Evolutionary conservation across 176 grass and related monocot genomes (phyloP), one percentile per base, ranked within the genome.

Genomic region (Lolium perenne): DNA sequence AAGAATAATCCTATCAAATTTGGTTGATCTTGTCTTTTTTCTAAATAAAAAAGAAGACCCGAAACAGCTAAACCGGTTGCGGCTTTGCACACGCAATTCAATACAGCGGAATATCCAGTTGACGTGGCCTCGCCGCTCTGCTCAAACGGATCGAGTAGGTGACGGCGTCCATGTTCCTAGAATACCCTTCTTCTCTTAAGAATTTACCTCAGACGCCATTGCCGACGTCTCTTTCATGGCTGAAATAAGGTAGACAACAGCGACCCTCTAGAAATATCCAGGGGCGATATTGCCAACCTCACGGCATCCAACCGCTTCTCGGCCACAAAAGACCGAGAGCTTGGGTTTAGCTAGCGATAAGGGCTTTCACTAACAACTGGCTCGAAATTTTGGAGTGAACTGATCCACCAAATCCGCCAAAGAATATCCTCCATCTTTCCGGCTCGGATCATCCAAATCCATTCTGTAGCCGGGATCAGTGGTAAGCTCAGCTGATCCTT

Each of bases 271-370:
- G 23, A 64, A 63, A 65, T 65, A 32, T 65, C 23, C 25, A 65
- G 25, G 61, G 61, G 25, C 25, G 61, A 29, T 29, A 65, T 25
- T 26, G 71, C 13, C 47, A 16, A 85, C 15, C 81, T 59, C 41
- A 49, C 0, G 2, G 26, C 40, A 38, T 15, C 82, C 59, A 7
- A 20, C 60, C 20, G 50, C 50, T 70, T 69, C 10, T 69, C 4
- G 13, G 18, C 77, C 38, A 85, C 80, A 89, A 85, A 89, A 76
- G 59, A 29, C 69, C 7, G 41, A 26, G 1, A 50, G 66, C 32
- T 80, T 32, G 70, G 77, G 83, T 76, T 81, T 85, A 85, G 70
- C 77, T 85, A 85, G 70, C 77, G 88, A 85, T 85, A 89, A 80
- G 82, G 82, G 77, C 6, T 85, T 85, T 71, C 26, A 87, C 70